These are phyloP conservation scores for Xylariaceae sp. DNA, from an alignment of 2,329 filamentous ascomycete genomes.

Conservation along the genomic window DNA sequence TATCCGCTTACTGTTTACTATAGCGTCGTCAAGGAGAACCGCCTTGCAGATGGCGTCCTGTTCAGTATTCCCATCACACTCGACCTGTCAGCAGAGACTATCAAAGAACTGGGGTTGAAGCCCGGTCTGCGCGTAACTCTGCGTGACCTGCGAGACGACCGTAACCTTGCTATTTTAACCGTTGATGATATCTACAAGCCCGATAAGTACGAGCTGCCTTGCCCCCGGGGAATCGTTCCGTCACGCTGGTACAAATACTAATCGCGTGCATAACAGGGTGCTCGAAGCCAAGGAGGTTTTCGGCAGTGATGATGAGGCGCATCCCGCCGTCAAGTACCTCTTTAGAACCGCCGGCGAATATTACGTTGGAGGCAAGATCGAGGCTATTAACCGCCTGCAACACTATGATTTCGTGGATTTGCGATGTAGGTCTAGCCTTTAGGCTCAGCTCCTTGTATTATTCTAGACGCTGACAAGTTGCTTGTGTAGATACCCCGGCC, in stretches of 20 bases:
- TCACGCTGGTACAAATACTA: slow-evolving; percentile 52
- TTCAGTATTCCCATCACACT: slow-evolving; percentile 98
- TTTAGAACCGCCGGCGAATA: slow-evolving; percentile 81
- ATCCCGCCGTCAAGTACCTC: slow-evolving; percentile 92
- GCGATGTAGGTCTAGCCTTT: slow-evolving; percentile 69
- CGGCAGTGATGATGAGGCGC: slow-evolving; percentile 85
- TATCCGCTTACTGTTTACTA: slow-evolving; percentile 8
- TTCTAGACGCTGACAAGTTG: slow-evolving; percentile 25
- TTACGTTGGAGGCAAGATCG: slow-evolving; percentile 95
- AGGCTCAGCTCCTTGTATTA: neutral
- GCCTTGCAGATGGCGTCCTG: slow-evolving; percentile 85
- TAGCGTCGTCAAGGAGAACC: slow-evolving; percentile 87
- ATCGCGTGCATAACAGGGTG: slow-evolving; percentile 57
- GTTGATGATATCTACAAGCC: slow-evolving; percentile 95
- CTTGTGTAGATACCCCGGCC: slow-evolving; percentile 76
- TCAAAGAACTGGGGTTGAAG: slow-evolving; percentile 79
- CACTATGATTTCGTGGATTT: slow-evolving; percentile 99
- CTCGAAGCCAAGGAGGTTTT: slow-evolving; percentile 95
- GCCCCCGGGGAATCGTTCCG: slow-evolving; percentile 51
- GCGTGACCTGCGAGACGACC: slow-evolving; percentile 94
- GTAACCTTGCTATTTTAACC: slow-evolving; percentile 93
- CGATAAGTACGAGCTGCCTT: slow-evolving; percentile 74
- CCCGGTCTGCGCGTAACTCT: slow-evolving; percentile 83
- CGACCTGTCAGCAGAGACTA: slow-evolving; percentile 77
- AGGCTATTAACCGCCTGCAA: slow-evolving; percentile 92